Evolutionary conservation across 2,329 filamentous ascomycete species (phyloP).

Genomic region (Penicillium sp.): DNA sequence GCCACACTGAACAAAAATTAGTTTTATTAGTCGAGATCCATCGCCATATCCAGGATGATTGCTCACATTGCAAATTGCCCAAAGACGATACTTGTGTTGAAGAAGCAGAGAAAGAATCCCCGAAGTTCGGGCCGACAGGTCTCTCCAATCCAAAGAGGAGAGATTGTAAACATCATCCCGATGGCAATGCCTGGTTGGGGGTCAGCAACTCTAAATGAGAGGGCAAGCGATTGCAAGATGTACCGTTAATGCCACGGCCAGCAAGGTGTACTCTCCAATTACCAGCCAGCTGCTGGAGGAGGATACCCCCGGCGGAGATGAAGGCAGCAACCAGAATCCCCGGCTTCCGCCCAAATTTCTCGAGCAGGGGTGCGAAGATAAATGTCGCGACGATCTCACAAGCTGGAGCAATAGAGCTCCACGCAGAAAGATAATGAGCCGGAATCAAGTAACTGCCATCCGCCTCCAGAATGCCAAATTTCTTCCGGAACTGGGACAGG

Average conservation of each 20-base stretch:
- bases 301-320: not conserved
- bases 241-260: not conserved
- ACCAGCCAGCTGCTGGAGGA: not conserved
- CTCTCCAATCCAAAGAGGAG: constrained; percentile 45
- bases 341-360: constrained; percentile 37
- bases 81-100: constrained; percentile 42
- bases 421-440: constrained; percentile 33
- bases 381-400: constrained; percentile 17
- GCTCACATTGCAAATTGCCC: not conserved
- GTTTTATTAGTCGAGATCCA: not conserved
- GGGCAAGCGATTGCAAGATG: not conserved
- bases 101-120: constrained; percentile 44
- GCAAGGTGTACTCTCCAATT: not conserved
- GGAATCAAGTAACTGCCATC: constrained; percentile 34
- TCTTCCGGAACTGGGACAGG: constrained; percentile 30
- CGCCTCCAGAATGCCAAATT: constrained; percentile 29
- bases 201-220: not conserved
- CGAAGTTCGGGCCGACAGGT: constrained; percentile 40
- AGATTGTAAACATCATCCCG: constrained; percentile 41
- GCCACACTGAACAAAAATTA: not conserved
- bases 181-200: constrained; percentile 31
- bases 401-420: constrained; percentile 27
- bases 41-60: not conserved
- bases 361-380: constrained; percentile 33
- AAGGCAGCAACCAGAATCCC: constrained; percentile 11